phyloP scores from a whole-genome alignment of 2,329 filamentous ascomycete genomes.

The Fusarium pseudocircinatum region DNA sequence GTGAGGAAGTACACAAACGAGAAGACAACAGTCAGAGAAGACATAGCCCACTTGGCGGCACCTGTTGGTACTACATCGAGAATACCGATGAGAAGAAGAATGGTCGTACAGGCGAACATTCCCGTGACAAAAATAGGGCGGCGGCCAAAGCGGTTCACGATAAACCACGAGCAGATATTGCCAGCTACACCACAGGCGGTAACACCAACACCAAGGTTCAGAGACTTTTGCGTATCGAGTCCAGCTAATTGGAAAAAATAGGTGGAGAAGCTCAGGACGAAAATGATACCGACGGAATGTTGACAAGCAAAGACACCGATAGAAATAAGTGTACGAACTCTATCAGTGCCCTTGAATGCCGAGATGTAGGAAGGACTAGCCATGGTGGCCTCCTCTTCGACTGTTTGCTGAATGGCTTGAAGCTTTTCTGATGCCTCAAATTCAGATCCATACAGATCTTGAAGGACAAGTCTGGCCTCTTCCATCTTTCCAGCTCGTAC shows the following conservation, averaged over 20 bases:
- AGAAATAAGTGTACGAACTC: constrained; percentile 51
- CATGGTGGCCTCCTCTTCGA: constrained; percentile 43
- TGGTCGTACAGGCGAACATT: constrained; percentile 40
- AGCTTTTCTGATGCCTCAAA: constrained; percentile 49
- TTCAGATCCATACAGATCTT: constrained; percentile 46
- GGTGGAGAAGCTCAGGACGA: constrained; percentile 55
- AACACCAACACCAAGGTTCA: constrained; percentile 52
- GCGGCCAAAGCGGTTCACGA: constrained; percentile 51
- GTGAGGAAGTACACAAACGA: neutral
- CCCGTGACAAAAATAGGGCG: constrained; percentile 49
- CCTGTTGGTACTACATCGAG: neutral
- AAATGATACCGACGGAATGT: constrained; percentile 56
- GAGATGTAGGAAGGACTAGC: constrained; percentile 46
- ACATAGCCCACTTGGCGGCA: neutral
- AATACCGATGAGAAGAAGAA: neutral
- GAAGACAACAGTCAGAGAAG: neutral
- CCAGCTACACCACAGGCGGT: constrained; percentile 53
- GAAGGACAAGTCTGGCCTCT: constrained; percentile 45
- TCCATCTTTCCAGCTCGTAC: constrained; percentile 45
- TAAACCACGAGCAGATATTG: constrained; percentile 51
- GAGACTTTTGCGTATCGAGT: constrained; percentile 48
- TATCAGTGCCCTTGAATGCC: constrained; percentile 56
- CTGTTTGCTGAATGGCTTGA: constrained; percentile 45
- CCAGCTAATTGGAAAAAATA: constrained; percentile 53
- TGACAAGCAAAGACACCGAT: constrained; percentile 53